phyloP scores from a whole-genome alignment of 2,329 filamentous ascomycete genomes.

The Aspergillus latus region DNA sequence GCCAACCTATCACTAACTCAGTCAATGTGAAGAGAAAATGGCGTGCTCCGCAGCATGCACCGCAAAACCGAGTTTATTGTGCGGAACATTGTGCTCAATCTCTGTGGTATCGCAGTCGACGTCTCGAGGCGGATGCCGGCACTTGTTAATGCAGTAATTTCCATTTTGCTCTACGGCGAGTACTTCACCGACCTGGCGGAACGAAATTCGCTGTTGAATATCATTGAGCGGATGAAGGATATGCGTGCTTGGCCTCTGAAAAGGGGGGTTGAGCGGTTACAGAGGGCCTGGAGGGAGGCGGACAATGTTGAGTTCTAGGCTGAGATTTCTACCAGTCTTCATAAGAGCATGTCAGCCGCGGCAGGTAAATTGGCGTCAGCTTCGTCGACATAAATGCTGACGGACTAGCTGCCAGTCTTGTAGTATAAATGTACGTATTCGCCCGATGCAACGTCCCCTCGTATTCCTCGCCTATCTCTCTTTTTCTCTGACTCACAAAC shows the following conservation, averaged over 20 bases:
- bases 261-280: conserved; percentile 48
- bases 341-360: too few species aligned
- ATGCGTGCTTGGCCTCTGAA: conserved; percentile 46
- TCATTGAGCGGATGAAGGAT: conserved; percentile 20
- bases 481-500: too few species aligned
- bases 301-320: conserved; percentile 35
- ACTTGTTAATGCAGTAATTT: conserved; percentile 24
- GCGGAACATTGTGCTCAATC: conserved; percentile 20
- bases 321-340: too few species aligned
- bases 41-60: conserved; percentile 10
- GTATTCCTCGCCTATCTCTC: too few species aligned
- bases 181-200: conserved; percentile 23
- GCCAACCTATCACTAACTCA: too few species aligned
- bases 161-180: conserved; percentile 21
- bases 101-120: conserved; percentile 24
- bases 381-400: too few species aligned
- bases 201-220: conserved; percentile 18
- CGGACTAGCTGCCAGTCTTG: too few species aligned
- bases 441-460: too few species aligned
- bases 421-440: too few species aligned
- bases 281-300: conserved; percentile 21
- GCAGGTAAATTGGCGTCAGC: too few species aligned
- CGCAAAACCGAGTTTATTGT: conserved; percentile 22
- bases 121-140: conserved; percentile 17
- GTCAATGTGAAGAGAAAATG: too few species aligned